A percentile compares a stretch with the other conserved stretches of the same genome.
phyloP scores from a whole-genome alignment of 192 early-diverging fungal species.

The Coemansia furcata region DNA sequence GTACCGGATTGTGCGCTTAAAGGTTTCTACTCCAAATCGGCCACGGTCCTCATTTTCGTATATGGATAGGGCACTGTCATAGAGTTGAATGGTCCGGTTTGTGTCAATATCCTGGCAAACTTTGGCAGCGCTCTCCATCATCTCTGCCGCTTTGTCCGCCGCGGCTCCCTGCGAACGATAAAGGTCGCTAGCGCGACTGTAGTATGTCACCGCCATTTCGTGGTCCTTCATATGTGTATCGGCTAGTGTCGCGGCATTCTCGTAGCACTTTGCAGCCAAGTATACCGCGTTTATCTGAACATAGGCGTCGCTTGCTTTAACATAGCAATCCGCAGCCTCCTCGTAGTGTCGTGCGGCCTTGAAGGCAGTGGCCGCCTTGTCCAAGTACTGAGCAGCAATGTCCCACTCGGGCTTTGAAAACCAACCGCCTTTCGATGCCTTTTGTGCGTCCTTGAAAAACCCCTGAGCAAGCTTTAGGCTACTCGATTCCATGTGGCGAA shows the following conservation, averaged over 20 bases:
- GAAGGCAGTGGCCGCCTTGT: conserved; percentile 41
- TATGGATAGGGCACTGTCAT: conserved; percentile 35
- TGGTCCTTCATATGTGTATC: conserved; percentile 37
- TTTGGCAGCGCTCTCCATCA: conserved; percentile 46
- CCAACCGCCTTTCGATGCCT: conserved; percentile 46
- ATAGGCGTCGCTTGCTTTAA: conserved; percentile 39
- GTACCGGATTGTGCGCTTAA: conserved; percentile 25
- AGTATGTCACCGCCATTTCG: conserved; percentile 21
- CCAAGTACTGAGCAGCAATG: conserved; percentile 39
- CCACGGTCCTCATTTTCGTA: conserved; percentile 48
- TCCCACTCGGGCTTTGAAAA: conserved; percentile 52
- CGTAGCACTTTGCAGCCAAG: conserved; percentile 34
- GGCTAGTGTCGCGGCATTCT: conserved; percentile 28
- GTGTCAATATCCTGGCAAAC: conserved; percentile 36
- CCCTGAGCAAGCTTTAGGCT: conserved; percentile 38
- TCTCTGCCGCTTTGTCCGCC: conserved; percentile 37
- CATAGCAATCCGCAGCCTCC: conserved; percentile 32
- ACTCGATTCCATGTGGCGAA: conserved; percentile 18
- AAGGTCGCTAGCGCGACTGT: conserved; percentile 44
- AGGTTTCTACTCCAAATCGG: conserved; percentile 39
- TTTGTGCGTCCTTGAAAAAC: conserved; percentile 45
- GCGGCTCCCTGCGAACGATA: conserved; percentile 43
- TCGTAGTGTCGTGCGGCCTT: conserved; percentile 38
- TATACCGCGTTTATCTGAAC: conserved; percentile 35
- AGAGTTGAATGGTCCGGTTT: conserved; percentile 30